Evolutionary conservation across 2,329 filamentous ascomycete genomes (phyloP).

Genomic region (Allantophomopsis lycopodina): DNA sequence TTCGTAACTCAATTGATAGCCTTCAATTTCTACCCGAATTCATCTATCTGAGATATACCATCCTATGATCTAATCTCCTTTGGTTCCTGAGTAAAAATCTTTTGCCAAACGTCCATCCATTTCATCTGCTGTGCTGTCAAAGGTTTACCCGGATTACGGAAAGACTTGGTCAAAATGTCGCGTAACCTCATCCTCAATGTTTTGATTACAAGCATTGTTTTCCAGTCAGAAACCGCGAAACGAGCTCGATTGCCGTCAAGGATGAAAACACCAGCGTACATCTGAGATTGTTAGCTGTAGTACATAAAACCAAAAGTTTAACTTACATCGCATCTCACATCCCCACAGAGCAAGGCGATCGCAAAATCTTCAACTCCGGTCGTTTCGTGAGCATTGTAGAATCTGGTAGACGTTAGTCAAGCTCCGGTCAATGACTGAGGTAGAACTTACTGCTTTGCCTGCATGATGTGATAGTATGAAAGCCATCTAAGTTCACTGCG

Average conservation of each 20-base stretch:
- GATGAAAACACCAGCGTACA: slow-evolving; percentile 76
- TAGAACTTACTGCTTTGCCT: slow-evolving; percentile 57
- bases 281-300: slow-evolving; percentile 25
- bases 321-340: slow-evolving; percentile 60
- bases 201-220: slow-evolving; percentile 80
- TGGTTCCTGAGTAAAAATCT: slow-evolving; percentile 40
- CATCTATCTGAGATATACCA: too few relatives aligned
- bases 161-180: slow-evolving; percentile 59
- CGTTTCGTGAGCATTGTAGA: slow-evolving; percentile 85
- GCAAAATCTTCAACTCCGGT: slow-evolving; percentile 70
- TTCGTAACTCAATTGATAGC: too few relatives aligned
- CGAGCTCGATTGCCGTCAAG: slow-evolving; percentile 79
- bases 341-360: slow-evolving; percentile 73
- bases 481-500: slow-evolving; percentile 61
- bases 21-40: too few relatives aligned
- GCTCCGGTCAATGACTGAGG: slow-evolving; percentile 10
- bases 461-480: slow-evolving; percentile 96
- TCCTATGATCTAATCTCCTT: background rate
- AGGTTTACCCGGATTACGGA: slow-evolving; percentile 52
- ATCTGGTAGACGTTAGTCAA: slow-evolving; percentile 24
- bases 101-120: slow-evolving; percentile 65
- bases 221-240: slow-evolving; percentile 80
- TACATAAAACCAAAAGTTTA: slow-evolving; percentile 4
- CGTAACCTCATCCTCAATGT: slow-evolving; percentile 58
- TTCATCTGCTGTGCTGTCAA: slow-evolving; percentile 54